These are phyloP conservation scores for Rhizoclosmatium sp. DNA, from an alignment of 192 early-diverging fungal genomes.

Conservation along the genomic window DNA sequence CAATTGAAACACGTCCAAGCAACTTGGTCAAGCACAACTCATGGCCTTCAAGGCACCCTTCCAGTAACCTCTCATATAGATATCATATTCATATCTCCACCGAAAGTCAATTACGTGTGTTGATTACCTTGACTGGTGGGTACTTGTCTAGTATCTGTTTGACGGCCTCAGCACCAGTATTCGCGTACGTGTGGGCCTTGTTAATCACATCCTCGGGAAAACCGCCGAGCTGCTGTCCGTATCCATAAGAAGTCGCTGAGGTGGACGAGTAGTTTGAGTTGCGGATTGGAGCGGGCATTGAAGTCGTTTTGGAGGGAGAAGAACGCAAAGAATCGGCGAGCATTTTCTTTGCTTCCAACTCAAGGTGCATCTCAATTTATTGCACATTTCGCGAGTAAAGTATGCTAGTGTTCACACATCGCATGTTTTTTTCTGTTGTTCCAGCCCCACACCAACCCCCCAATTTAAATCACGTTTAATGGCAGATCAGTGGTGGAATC, in stretches of 20 bases:
- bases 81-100: not conserved
- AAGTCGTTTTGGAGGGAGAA: not conserved
- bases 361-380: no score
- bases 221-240: not conserved
- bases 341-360: no score
- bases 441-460: not conserved
- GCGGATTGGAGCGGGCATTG: slow-evolving; percentile 28
- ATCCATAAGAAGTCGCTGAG: not conserved
- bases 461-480: not conserved
- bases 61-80: no score
- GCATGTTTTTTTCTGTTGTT: not conserved
- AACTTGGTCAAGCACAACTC: not conserved
- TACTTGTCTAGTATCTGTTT: slow-evolving; percentile 29
- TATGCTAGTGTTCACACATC: not conserved
- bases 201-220: slow-evolving; percentile 11
- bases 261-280: not conserved
- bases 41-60: no score
- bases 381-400: no score
- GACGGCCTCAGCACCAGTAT: slow-evolving; percentile 1
- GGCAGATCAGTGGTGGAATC: slow-evolving; percentile 6
- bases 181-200: slow-evolving; percentile 33
- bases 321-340: no score
- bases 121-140: slow-evolving; percentile 15
- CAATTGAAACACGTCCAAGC: not conserved
- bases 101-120: not conserved